Conservation (phyloP, 2,329 filamentous ascomycete genomes). For the Epichloe brachyelytri region DNA sequence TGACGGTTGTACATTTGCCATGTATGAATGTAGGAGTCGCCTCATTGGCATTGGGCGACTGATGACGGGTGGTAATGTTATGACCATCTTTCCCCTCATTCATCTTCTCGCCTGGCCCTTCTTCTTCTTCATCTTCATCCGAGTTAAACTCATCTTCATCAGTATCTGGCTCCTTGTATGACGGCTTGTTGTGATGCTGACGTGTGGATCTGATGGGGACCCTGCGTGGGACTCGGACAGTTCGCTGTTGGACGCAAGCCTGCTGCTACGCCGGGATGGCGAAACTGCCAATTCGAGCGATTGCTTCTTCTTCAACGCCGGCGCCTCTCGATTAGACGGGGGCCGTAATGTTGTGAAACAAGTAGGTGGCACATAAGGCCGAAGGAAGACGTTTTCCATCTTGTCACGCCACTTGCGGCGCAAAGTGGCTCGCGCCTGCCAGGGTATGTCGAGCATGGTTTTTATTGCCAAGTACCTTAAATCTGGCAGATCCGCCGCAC, state of each 20-base stretch:
- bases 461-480: slow-evolving; percentile 62
- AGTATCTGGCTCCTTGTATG: slow-evolving; percentile 34
- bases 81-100: slow-evolving; percentile 5
- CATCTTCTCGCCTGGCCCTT: background rate
- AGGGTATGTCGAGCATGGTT: slow-evolving; percentile 66
- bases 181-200: slow-evolving; percentile 12
- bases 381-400: slow-evolving; percentile 54
- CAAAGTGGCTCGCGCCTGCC: slow-evolving; percentile 71
- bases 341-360: slow-evolving; percentile 13
- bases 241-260: slow-evolving; percentile 18
- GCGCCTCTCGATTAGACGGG: slow-evolving; percentile 5
- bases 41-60: background rate
- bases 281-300: slow-evolving; percentile 9
- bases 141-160: slow-evolving; percentile 29
- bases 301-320: slow-evolving; percentile 9
- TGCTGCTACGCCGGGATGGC: slow-evolving; percentile 24
- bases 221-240: slow-evolving; percentile 11
- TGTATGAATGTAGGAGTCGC: slow-evolving; percentile 34
- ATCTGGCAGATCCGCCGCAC: slow-evolving; percentile 49
- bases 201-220: slow-evolving; percentile 9
- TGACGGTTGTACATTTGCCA: slow-evolving; percentile 57
- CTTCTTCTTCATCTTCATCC: slow-evolving; percentile 8
- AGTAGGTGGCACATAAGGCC: slow-evolving; percentile 29
- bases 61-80: background rate
- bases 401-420: slow-evolving; percentile 64